phyloP scores from a whole-genome alignment of 257 asterid species.

The Misopates orontium region DNA sequence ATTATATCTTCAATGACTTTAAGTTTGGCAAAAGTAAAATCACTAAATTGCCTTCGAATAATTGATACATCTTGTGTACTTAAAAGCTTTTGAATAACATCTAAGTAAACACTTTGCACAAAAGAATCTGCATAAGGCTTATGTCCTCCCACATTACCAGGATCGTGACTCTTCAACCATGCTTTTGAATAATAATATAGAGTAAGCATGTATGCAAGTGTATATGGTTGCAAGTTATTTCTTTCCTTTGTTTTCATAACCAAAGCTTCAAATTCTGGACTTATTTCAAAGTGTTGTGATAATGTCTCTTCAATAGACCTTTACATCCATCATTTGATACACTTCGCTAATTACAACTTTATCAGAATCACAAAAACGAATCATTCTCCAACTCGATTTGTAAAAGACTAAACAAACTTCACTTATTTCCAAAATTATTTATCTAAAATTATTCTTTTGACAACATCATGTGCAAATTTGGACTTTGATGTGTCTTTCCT shows the following conservation, averaged over 20 bases:
- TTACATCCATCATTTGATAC: slow-evolving; percentile 2
- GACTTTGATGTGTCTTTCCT: slow-evolving; percentile 8
- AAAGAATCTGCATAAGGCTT: slow-evolving; percentile 15
- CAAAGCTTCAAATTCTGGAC: slow-evolving; percentile 11
- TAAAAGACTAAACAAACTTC: neutral
- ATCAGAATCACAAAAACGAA: slow-evolving; percentile 18
- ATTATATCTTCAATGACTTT: slow-evolving; percentile 9
- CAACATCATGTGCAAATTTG: neutral
- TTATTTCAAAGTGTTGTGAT: neutral
- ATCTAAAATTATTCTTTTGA: slow-evolving; percentile 11
- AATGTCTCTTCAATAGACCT: neutral
- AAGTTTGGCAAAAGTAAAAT: slow-evolving; percentile 1
- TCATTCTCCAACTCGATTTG: slow-evolving; percentile 6
- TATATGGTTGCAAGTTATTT: neutral
- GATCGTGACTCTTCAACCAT: neutral
- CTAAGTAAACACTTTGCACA: slow-evolving; percentile 5
- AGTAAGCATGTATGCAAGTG: slow-evolving; percentile 10
- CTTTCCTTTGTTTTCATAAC: slow-evolving; percentile 6
- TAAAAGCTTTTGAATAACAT: slow-evolving; percentile 2
- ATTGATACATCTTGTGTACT: neutral
- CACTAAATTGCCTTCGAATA: slow-evolving; percentile 14
- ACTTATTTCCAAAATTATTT: slow-evolving; percentile 10
- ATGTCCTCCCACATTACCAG: slow-evolving; percentile 1
- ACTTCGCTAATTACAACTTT: slow-evolving; percentile 12
- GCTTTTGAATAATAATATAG: slow-evolving; percentile 1